Evolutionary conservation across 2,329 filamentous ascomycete species (phyloP).

Genomic region (Epicoccum sorghinum): DNA sequence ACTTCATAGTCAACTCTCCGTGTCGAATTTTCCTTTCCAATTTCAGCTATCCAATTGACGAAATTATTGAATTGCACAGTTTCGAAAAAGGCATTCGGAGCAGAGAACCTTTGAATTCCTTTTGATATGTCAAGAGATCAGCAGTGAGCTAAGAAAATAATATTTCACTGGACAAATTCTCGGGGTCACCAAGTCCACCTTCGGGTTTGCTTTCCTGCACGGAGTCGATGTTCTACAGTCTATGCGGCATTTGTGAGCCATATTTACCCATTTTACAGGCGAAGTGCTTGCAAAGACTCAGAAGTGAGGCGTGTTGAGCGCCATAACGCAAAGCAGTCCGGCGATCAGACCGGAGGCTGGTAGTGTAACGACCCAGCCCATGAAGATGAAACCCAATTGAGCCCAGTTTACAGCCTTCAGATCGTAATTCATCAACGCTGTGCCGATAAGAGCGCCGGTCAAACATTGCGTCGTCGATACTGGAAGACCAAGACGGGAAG

Average conservation of each 20-base stretch:
- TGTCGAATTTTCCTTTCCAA: too few species aligned
- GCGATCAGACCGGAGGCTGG: constrained; percentile 50
- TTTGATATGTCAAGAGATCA: too few species aligned
- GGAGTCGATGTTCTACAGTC: background rate
- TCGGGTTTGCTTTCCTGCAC: too few species aligned
- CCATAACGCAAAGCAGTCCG: constrained; percentile 50
- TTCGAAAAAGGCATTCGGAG: too few species aligned
- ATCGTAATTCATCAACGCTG: constrained; percentile 40
- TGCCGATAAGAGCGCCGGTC: constrained; percentile 32
- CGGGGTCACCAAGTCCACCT: too few species aligned
- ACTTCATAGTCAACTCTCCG: too few species aligned
- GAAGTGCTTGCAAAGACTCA: constrained; percentile 6
- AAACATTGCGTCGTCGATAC: constrained; percentile 68
- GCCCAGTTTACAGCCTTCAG: constrained; percentile 51
- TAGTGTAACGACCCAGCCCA: constrained; percentile 52
- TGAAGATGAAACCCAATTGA: constrained; percentile 50
- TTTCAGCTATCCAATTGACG: too few species aligned
- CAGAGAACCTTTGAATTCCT: too few species aligned
- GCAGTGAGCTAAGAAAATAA: too few species aligned
- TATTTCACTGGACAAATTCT: too few species aligned
- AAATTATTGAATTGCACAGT: too few species aligned
- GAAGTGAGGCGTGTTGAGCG: constrained; percentile 51
- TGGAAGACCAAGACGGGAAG: constrained; percentile 66
- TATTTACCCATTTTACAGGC: background rate
- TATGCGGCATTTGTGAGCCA: background rate